Conservation (phyloP, 2,329 filamentous ascomycete species). For the Talaromyces piceae region DNA sequence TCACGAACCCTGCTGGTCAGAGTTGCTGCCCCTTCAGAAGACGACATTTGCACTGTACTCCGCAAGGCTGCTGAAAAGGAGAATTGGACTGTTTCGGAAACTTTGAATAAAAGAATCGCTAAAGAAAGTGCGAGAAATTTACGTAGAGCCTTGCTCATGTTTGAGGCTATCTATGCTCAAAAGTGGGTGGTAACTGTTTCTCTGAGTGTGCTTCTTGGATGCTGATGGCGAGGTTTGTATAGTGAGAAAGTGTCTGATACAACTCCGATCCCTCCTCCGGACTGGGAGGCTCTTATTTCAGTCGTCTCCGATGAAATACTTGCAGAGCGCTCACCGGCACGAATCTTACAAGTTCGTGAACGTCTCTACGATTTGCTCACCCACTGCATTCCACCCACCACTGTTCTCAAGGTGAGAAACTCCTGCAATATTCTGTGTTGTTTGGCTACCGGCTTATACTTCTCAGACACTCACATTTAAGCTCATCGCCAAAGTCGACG, state of each 20-base stretch:
- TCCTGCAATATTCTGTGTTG: not conserved
- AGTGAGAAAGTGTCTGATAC: constrained; percentile 86
- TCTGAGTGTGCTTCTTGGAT: not conserved
- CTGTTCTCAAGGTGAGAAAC: constrained; percentile 64
- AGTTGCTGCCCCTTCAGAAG: constrained; percentile 79
- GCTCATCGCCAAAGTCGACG: constrained; percentile 77
- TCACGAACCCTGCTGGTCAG: constrained; percentile 85
- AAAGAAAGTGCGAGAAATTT: constrained; percentile 86
- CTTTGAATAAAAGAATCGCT: constrained; percentile 76
- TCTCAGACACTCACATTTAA: constrained; percentile 77
- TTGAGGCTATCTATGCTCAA: constrained; percentile 92
- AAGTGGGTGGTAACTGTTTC: constrained; percentile 69
- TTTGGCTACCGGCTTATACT: not conserved
- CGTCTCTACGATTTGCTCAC: constrained; percentile 97
- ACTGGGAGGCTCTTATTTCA: constrained; percentile 89
- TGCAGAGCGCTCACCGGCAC: constrained; percentile 81
- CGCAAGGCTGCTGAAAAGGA: constrained; percentile 66
- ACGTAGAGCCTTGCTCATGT: constrained; percentile 86
- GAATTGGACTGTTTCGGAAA: constrained; percentile 68
- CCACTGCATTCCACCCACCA: constrained; percentile 93
- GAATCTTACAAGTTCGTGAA: constrained; percentile 78
- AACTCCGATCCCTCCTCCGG: constrained; percentile 85
- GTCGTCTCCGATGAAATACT: constrained; percentile 91
- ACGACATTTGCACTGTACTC: constrained; percentile 75
- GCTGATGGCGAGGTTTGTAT: constrained; percentile 7